These are phyloP conservation scores for Globisporangium nodosum DNA, from an alignment of 352 stramenopile species.

Conservation along the genomic window DNA sequence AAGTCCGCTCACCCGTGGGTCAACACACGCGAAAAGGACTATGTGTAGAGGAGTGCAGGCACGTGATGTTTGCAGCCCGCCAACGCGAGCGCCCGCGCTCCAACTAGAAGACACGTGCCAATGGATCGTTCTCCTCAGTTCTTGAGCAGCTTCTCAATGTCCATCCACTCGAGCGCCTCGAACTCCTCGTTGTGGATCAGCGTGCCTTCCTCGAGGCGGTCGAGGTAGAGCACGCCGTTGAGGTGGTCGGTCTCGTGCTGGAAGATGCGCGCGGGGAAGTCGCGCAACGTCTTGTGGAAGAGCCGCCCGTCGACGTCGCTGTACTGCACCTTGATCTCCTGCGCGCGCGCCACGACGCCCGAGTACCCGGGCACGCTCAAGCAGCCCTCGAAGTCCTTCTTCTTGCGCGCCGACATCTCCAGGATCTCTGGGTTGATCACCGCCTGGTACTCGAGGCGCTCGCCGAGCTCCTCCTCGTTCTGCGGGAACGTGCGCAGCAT, in stretches of 20 bases:
- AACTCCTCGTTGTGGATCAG: slow-evolving; percentile 86
- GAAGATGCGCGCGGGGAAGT: slow-evolving; percentile 80
- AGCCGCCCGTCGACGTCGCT: slow-evolving; percentile 40
- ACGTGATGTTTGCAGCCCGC: no score
- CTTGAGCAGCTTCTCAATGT: slow-evolving; percentile 57
- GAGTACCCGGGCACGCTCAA: slow-evolving; percentile 80
- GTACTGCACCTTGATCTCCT: slow-evolving; percentile 66
- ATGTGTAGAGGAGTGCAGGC: slow-evolving; percentile 4
- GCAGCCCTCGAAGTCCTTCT: slow-evolving; percentile 82
- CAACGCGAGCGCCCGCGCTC: no score
- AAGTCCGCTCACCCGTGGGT: slow-evolving; percentile 20
- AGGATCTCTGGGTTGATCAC: slow-evolving; percentile 78
- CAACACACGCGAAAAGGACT: slow-evolving; percentile 16
- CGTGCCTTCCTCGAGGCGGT: slow-evolving; percentile 57
- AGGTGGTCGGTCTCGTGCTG: slow-evolving; percentile 83
- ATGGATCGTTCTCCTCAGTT: slow-evolving; percentile 11
- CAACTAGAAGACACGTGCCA: neutral
- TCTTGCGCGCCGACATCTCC: slow-evolving; percentile 33
- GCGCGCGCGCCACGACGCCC: slow-evolving; percentile 54
- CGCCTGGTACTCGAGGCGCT: slow-evolving; percentile 57
- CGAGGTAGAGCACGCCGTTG: slow-evolving; percentile 70
- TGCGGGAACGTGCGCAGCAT: slow-evolving; percentile 70
- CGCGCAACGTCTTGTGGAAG: slow-evolving; percentile 49
- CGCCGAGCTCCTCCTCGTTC: slow-evolving; percentile 44
- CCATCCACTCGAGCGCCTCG: slow-evolving; percentile 46